phyloP scores from a whole-genome alignment of 495 filamentous ascomycete genomes.

The Penicillium canescens region DNA sequence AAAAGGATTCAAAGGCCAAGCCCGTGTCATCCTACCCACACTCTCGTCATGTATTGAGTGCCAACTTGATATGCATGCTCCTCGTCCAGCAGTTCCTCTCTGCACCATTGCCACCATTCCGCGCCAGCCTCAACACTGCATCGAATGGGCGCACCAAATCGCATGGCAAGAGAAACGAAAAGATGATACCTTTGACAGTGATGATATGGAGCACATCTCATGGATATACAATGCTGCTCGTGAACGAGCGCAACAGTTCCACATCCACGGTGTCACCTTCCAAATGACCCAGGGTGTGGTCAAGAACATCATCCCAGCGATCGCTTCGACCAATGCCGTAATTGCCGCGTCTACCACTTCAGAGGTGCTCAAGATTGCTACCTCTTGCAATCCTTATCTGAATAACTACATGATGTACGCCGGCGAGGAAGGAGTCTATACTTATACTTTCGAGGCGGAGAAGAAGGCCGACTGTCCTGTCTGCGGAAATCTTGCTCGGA shows the following conservation, averaged over 20 bases:
- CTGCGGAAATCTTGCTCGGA: slow-evolving; percentile 78
- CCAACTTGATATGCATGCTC: slow-evolving; percentile 96
- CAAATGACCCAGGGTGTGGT: slow-evolving; percentile 97
- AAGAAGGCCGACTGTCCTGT: slow-evolving; percentile 93
- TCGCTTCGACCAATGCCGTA: slow-evolving; percentile 96
- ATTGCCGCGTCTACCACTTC: slow-evolving; percentile 95
- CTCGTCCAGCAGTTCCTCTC: slow-evolving; percentile 87
- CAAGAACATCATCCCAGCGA: slow-evolving; percentile 99
- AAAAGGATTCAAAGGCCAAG: slow-evolving; percentile 91
- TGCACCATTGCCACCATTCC: slow-evolving; percentile 97
- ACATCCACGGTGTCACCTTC: slow-evolving; percentile 92
- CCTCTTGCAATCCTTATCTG: slow-evolving; percentile 74
- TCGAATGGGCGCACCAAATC: slow-evolving; percentile 98
- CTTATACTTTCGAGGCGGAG: slow-evolving; percentile 92
- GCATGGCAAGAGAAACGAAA: slow-evolving; percentile 64
- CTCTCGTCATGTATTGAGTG: slow-evolving; percentile 97
- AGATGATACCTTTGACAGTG: slow-evolving; percentile 78
- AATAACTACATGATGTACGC: slow-evolving; percentile 99
- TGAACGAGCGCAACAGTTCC: slow-evolving; percentile 78
- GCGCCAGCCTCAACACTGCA: slow-evolving; percentile 95
- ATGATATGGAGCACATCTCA: slow-evolving; percentile 94
- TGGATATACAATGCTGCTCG: slow-evolving; percentile 93
- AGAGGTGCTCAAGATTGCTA: slow-evolving; percentile 93
- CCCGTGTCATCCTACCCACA: slow-evolving; percentile 87
- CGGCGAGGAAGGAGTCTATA: slow-evolving; percentile 92